Percentiles rank a stretch among this genome's conserved stretches.
Conservation (phyloP, 768 basidiomycete species). For the Pluteus cervinus region DNA sequence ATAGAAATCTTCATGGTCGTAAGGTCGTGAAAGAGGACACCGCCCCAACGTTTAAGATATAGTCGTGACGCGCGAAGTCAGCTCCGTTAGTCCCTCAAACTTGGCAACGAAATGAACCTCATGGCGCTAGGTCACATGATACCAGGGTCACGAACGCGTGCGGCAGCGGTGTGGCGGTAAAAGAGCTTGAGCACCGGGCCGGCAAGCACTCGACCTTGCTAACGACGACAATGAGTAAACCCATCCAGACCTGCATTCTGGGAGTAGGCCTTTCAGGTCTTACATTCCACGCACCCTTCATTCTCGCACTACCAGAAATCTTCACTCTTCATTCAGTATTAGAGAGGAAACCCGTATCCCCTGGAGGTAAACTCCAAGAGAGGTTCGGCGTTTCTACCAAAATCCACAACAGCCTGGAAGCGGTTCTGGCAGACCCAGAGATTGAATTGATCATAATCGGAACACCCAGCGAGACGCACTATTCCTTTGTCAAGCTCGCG, state of each 20-base stretch:
- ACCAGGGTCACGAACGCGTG: no score
- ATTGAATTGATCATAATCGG: conserved; percentile 66
- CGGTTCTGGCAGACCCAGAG: conserved; percentile 54
- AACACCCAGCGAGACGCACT: conserved; percentile 75
- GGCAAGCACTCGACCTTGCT: background rate
- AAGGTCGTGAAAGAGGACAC: no score
- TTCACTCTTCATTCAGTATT: conserved; percentile 73
- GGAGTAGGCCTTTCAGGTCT: conserved; percentile 73
- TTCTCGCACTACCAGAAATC: conserved; percentile 62
- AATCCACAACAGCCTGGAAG: conserved; percentile 55
- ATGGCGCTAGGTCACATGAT: background rate
- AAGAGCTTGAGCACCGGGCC: no score
- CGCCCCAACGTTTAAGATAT: no score
- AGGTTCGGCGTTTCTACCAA: conserved; percentile 53
- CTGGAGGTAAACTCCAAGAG: conserved; percentile 59
- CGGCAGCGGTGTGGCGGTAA: no score
- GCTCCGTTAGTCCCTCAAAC: no score
- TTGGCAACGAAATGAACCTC: no score
- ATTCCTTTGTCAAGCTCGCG: conserved; percentile 55
- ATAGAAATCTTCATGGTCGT: no score
- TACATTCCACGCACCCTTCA: conserved; percentile 78
- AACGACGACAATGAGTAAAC: conserved; percentile 26
- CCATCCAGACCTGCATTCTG: conserved; percentile 66
- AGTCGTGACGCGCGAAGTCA: no score
- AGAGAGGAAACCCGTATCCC: conserved; percentile 58